These are phyloP conservation scores for Asparagopsis taxiformis DNA, from an alignment of 31 red algal genomes.

Conservation along the genomic window DNA sequence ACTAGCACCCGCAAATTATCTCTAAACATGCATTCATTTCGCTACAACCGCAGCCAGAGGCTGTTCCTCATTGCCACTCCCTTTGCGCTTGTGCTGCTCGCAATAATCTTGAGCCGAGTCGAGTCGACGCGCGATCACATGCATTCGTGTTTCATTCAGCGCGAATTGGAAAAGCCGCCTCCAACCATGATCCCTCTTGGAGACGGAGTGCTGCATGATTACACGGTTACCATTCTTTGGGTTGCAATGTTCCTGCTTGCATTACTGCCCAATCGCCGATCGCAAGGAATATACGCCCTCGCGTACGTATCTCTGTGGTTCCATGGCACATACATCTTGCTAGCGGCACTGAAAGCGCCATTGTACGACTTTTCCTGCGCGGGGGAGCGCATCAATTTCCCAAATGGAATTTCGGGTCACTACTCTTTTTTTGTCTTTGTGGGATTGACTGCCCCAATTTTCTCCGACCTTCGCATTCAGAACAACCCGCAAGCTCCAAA, in stretches of 20 bases:
- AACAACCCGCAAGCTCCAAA: constrained; percentile 20
- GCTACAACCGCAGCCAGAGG: constrained; percentile 2
- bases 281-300: constrained; percentile 49
- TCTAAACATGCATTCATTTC: too few species aligned
- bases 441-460: constrained; percentile 39
- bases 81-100: constrained; percentile 24
- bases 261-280: constrained; percentile 35
- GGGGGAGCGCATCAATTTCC: constrained; percentile 43
- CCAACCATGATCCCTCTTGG: constrained; percentile 54
- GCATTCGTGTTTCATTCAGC: constrained; percentile 43
- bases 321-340: constrained; percentile 72
- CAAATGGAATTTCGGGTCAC: constrained; percentile 87
- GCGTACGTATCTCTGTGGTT: constrained; percentile 73
- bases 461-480: constrained; percentile 15
- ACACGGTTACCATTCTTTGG: constrained; percentile 67
- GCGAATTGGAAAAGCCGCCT: constrained; percentile 33
- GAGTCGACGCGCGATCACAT: constrained; percentile 2
- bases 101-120: constrained; percentile 1
- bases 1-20: too few species aligned
- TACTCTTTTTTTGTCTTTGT: constrained; percentile 82
- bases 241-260: constrained; percentile 49
- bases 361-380: constrained; percentile 72
- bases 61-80: constrained; percentile 5
- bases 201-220: constrained; percentile 64
- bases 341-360: constrained; percentile 56